Percentiles rank a stretch among this genome's conserved stretches.
phyloP scores from a whole-genome alignment of 495 filamentous ascomycete species.

The Penicillium fimorum region DNA sequence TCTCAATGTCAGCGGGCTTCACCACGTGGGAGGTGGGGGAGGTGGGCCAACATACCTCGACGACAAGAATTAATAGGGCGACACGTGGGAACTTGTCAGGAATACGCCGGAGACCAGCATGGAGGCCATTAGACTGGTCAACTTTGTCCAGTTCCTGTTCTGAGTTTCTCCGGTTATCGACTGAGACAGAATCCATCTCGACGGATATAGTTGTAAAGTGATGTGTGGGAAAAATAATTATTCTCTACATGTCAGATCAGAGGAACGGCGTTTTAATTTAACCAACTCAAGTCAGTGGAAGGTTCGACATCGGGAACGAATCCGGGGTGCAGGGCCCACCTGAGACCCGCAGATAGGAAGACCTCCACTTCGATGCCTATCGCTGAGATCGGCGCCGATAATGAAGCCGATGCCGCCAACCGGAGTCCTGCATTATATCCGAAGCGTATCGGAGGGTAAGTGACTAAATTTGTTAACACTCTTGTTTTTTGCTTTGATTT shows the following conservation, averaged over 20 bases:
- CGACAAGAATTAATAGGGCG: slow-evolving; percentile 5
- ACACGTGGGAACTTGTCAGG: slow-evolving; percentile 8
- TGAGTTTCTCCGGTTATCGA: neutral
- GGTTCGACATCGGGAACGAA: neutral
- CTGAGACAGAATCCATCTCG: neutral
- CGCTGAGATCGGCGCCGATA: slow-evolving; percentile 1
- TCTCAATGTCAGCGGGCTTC: neutral
- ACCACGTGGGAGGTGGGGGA: neutral
- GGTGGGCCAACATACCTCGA: slow-evolving; percentile 1
- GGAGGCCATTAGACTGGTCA: neutral
- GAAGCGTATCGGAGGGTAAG: neutral
- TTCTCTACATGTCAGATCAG: neutral
- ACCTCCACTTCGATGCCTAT: slow-evolving; percentile 5
- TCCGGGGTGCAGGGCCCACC: slow-evolving; percentile 3
- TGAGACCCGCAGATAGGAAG: slow-evolving; percentile 5
- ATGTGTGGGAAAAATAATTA: neutral
- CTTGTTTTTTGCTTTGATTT: neutral
- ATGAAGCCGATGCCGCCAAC: slow-evolving; percentile 5
- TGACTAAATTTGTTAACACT: neutral
- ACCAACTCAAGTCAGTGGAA: neutral
- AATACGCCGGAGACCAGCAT: slow-evolving; percentile 1
- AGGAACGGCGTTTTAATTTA: slow-evolving; percentile 6
- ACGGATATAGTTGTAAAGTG: neutral
- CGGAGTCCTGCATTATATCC: neutral
- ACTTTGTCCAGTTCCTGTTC: neutral